Evolutionary conservation across 1,139 yeast species (phyloP), one percentile per base, ranked within the genome.

Genomic region (Hemisphaericaspora subhashii): DNA sequence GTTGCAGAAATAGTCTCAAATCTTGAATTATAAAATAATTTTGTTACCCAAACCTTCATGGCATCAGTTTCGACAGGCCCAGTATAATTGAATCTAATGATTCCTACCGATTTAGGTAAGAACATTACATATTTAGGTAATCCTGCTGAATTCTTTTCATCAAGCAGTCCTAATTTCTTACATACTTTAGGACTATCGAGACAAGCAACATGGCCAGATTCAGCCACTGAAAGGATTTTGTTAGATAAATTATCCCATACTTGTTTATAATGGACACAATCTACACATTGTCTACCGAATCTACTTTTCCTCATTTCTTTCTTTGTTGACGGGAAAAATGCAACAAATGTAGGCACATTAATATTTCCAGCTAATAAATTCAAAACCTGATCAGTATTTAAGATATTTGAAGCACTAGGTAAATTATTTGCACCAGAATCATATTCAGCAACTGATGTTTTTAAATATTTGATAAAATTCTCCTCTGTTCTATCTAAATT

Each of bases 161-260:
- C 58, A 1, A 43, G 43, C 45, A 72, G 67, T 0, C 81, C 82
- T 30, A 84, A 54, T 37, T 71, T 62, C 25, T 60, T 52, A 55
- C 92, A 84, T 4, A 83, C 51, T 15, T 61, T 62, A 3, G 67
- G 60, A 48, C 79, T 69, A 14, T 72, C 56, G 22, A 59, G 56
- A 57, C 92, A 84, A 58, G 79, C 80, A 45, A 83, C 64, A 56
- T 79, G 87, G 7, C 76, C 83, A 0, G 78, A 60, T n/a, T 62
- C 62, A n/a, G 76, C 62, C 7, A 64, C 60, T 7, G 66, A 53
- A 10, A 63, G 49, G 5, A 83, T 54, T 34, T 67, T 73, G 48
- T 77, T 79, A 15, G 83, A 72, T 8, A 81, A 57, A 29, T 68
- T 59, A 41, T 73, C 77, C 92, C 92, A 85, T 2, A 66, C 51